Evolutionary conservation across 371 early-diverging fungal species (phyloP).

Genomic region (Syncephalastrum racemosum): DNA sequence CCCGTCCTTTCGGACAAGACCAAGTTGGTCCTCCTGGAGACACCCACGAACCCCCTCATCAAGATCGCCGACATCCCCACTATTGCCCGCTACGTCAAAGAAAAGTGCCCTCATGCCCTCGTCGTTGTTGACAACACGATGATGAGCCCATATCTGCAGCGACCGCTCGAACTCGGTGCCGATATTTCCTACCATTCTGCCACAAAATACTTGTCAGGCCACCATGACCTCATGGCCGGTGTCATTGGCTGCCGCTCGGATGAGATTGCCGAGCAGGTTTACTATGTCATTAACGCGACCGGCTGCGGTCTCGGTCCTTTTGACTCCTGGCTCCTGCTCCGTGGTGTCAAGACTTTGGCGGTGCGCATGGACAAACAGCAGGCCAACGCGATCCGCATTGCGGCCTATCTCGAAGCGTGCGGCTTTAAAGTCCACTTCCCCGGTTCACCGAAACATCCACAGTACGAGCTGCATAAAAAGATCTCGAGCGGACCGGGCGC

Average conservation of each 20-base stretch:
- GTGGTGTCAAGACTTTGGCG: constrained; percentile 87
- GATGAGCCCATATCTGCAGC: constrained; percentile 90
- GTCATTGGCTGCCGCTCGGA: constrained; percentile 74
- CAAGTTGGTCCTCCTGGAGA: constrained; percentile 77
- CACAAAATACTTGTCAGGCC: constrained; percentile 91
- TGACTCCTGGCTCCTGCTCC: constrained; percentile 83
- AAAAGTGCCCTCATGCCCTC: constrained; percentile 67
- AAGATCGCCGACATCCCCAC: constrained; percentile 81
- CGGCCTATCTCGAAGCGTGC: constrained; percentile 73
- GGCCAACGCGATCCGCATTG: constrained; percentile 72
- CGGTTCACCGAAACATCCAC: constrained; percentile 84
- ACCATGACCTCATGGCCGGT: constrained; percentile 93
- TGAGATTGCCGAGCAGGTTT: constrained; percentile 71
- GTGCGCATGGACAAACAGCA: constrained; percentile 89
- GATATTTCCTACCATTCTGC: constrained; percentile 88
- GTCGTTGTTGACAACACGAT: constrained; percentile 95
- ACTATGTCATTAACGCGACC: constrained; percentile 89
- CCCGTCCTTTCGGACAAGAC: constrained; percentile 75
- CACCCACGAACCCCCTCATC: constrained; percentile 90
- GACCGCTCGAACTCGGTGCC: constrained; percentile 84
- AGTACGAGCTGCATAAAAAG: constrained; percentile 77
- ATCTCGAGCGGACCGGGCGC: constrained; percentile 91
- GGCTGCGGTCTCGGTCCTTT: constrained; percentile 88
- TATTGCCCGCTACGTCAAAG: constrained; percentile 69
- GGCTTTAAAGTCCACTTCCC: constrained; percentile 89